Evolutionary conservation across 2,329 filamentous ascomycete species (phyloP).

Genomic region (Aspergillus fumigatus): DNA sequence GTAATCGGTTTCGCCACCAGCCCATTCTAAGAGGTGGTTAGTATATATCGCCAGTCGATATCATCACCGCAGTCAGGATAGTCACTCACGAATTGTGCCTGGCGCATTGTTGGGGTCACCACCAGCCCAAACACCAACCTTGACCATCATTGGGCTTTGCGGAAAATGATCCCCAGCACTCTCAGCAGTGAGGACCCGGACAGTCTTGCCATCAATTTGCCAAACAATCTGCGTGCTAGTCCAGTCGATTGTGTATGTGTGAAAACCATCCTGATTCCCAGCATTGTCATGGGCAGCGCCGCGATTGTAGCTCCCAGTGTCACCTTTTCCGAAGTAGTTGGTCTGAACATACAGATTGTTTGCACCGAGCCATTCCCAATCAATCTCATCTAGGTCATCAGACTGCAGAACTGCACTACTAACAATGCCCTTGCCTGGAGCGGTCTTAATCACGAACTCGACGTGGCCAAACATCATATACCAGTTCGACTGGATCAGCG

Average conservation of each 20-base stretch:
- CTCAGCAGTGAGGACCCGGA: slow-evolving; percentile 67
- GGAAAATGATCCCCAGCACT: slow-evolving; percentile 78
- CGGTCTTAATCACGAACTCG: slow-evolving; percentile 77
- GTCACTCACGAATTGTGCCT: slow-evolving; percentile 65
- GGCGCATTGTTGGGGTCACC: slow-evolving; percentile 73
- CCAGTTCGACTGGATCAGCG: slow-evolving; percentile 82
- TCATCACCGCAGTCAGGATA: slow-evolving; percentile 1
- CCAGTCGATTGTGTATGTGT: slow-evolving; percentile 92
- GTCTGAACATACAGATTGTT: slow-evolving; percentile 75
- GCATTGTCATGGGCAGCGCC: slow-evolving; percentile 69
- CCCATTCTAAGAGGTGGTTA: slow-evolving; percentile 58
- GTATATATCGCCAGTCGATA: slow-evolving; percentile 2
- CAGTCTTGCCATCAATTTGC: slow-evolving; percentile 72
- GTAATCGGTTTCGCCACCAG: slow-evolving; percentile 81
- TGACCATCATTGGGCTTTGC: slow-evolving; percentile 92
- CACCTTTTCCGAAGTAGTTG: slow-evolving; percentile 95
- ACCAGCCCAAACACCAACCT: slow-evolving; percentile 87
- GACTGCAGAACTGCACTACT: slow-evolving; percentile 89
- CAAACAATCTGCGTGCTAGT: slow-evolving; percentile 79
- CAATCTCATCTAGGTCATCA: slow-evolving; percentile 90
- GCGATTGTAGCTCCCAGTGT: slow-evolving; percentile 79
- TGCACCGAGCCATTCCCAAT: slow-evolving; percentile 91
- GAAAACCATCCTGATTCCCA: slow-evolving; percentile 68
- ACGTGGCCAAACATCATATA: slow-evolving; percentile 99
- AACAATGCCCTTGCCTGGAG: slow-evolving; percentile 85